Evolutionary conservation across 2,329 filamentous ascomycete genomes (phyloP).

Genomic region (Aspergillus sp.): DNA sequence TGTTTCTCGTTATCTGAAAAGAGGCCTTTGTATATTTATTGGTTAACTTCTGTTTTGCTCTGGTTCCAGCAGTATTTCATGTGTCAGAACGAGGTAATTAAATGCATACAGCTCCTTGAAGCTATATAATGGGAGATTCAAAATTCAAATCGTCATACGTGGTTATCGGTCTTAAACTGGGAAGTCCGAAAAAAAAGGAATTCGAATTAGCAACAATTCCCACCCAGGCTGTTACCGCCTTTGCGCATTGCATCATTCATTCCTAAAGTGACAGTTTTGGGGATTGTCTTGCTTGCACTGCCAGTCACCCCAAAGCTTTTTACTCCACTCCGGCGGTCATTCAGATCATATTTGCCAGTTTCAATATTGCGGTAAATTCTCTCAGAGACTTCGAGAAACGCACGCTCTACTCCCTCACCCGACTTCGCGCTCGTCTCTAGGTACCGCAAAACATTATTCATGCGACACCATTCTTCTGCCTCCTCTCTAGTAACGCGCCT

Average conservation of each 20-base stretch:
- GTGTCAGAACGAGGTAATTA: not conserved
- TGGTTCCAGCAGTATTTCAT: not conserved
- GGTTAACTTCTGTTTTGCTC: not conserved
- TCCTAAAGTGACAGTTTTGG: conserved; percentile 45
- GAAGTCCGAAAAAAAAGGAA: not conserved
- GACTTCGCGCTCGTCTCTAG: conserved; percentile 97
- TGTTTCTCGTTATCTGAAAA: not conserved
- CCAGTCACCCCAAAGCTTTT: conserved; percentile 59
- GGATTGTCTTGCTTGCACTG: conserved; percentile 33
- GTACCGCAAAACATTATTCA: conserved; percentile 86
- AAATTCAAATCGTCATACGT: not conserved
- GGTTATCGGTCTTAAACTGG: not conserved
- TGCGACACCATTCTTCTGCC: conserved; percentile 83
- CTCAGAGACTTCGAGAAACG: conserved; percentile 91
- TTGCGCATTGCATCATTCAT: conserved; percentile 50
- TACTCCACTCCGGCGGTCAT: conserved; percentile 87
- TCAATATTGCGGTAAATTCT: conserved; percentile 97
- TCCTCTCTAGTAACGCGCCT: conserved; percentile 79
- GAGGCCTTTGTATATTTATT: conserved; percentile 6
- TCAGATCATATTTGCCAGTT: conserved; percentile 89
- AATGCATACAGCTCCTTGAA: not conserved
- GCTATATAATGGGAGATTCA: not conserved
- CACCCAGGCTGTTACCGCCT: conserved; percentile 36
- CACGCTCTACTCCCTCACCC: conserved; percentile 88
- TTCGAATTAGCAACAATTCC: conserved; percentile 35